These are phyloP conservation scores for Kluyveromyces starmeri DNA, from an alignment of 805 yeast species.

Conservation along the genomic window DNA sequence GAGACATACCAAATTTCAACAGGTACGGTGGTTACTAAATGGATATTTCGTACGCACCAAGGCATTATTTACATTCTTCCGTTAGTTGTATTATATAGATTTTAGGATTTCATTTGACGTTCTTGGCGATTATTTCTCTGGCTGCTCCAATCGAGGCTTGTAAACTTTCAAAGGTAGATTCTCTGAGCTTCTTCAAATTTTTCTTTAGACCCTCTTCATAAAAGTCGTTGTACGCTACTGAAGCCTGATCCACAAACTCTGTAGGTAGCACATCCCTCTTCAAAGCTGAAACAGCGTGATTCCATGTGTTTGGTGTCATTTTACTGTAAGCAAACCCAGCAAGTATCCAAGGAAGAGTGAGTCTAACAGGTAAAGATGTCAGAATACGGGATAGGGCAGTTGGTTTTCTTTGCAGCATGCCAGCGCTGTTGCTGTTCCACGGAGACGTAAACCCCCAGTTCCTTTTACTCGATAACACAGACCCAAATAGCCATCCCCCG, in stretches of 20 bases:
- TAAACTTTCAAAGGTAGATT: conserved; percentile 8
- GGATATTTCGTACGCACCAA: background rate
- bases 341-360: conserved; percentile 19
- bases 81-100: background rate
- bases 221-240: conserved; percentile 9
- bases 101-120: background rate
- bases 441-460: conserved; percentile 18
- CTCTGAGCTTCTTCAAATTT: conserved; percentile 5
- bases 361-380: conserved; percentile 21
- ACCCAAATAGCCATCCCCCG: conserved; percentile 23
- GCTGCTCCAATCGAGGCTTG: conserved; percentile 9
- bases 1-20: background rate
- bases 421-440: conserved; percentile 6
- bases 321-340: conserved; percentile 16
- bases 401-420: conserved; percentile 9
- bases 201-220: conserved; percentile 9
- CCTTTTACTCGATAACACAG: conserved; percentile 18
- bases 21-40: conserved; percentile 8
- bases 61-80: background rate
- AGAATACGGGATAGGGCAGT: conserved; percentile 11
- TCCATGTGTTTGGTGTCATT: conserved; percentile 22
- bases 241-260: conserved; percentile 9
- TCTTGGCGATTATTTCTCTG: conserved; percentile 5
- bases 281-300: conserved; percentile 11
- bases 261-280: conserved; percentile 17